Evolutionary conservation across 352 stramenopile species (phyloP).

Genomic region (Phytophthora crassamura): DNA sequence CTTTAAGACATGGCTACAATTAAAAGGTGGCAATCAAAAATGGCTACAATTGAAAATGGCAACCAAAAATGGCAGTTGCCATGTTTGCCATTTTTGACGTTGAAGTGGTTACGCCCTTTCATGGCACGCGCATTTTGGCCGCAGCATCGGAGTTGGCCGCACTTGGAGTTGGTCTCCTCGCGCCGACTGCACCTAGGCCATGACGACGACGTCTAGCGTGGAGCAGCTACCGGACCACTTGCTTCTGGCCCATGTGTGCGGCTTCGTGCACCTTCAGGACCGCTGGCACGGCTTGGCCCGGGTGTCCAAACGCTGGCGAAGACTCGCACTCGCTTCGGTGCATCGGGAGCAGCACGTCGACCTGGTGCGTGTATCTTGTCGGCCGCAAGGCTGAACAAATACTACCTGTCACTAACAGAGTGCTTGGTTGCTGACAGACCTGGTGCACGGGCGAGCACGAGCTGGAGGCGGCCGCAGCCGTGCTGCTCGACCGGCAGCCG

Average conservation of each 20-base stretch:
- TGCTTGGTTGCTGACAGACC: slow-evolving; percentile 38
- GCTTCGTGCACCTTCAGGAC: slow-evolving; percentile 64
- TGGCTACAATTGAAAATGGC: not conserved
- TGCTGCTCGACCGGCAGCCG: slow-evolving; percentile 31
- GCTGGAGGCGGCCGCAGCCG: slow-evolving; percentile 50
- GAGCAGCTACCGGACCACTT: slow-evolving; percentile 55
- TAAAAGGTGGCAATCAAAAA: too few relatives aligned
- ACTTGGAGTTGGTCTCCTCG: slow-evolving; percentile 4
- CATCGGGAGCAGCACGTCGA: slow-evolving; percentile 57
- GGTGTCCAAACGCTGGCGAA: slow-evolving; percentile 66
- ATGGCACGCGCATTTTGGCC: not conserved
- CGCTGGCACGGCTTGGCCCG: slow-evolving; percentile 58
- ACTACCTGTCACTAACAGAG: not conserved
- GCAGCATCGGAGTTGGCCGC: not conserved
- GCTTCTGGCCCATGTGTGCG: slow-evolving; percentile 51
- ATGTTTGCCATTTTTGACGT: too few relatives aligned
- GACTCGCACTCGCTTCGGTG: slow-evolving; percentile 63
- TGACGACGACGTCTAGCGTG: slow-evolving; percentile 15
- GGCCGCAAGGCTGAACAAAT: not conserved
- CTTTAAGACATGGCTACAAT: too few relatives aligned
- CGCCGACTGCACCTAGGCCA: too few relatives aligned
- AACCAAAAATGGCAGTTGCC: slow-evolving; percentile 11
- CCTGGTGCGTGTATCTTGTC: slow-evolving; percentile 49
- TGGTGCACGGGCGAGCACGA: slow-evolving; percentile 76
- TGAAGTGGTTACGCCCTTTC: slow-evolving; percentile 22